Evolutionary conservation across 23 red algal species (phyloP), one percentile per base, ranked within the genome.

Genomic region (Gracilaria caudata): DNA sequence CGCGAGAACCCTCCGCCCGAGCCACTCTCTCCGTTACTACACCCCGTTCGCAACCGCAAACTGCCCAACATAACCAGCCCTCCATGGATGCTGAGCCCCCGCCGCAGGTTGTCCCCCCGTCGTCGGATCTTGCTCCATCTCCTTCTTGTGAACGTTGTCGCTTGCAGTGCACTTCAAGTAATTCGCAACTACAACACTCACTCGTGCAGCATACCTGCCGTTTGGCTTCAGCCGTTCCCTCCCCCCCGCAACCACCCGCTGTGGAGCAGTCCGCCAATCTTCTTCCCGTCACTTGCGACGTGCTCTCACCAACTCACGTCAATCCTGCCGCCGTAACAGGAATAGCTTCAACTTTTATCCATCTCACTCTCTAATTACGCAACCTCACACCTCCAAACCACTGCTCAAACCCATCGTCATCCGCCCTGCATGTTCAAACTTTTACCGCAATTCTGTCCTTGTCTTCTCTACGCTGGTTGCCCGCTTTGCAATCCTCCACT

Each of bases 301-400:
- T 21, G 37, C 70, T 14, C 4, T 75, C 70, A 11, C 25, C 38
- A 24, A 24, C 70, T 2, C 38, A 36, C 21, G 21, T 49, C 25
- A 75, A 75, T 75, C 70, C 38, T 29, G 2, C 70, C 4, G 70
- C 38, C 43, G 70, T 75, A 32, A 47, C 38, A 1, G 70, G 21
- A 12, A 75, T 75, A 13, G 37, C 70, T 26, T 49, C 70, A 33
- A 75, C 37, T 47, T 47, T 75, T 40, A 75, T 75, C 70, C 70
- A 75, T 14, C 70, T 75, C 70, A 75, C 70, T 75, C 70, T 75
- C 43, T 75, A 49, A 75, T 46, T 46, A 4, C 33, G 36, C 57
- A 61, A 30, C 57, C 57, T 25, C 57, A 25, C 24, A 30, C 57
- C 17, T 24, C 17, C 6, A 16, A 19, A 24, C 58, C 58, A 24